Evolutionary conservation across 306 rosid species (phyloP).

Genomic region (Sesbania bispinosa): DNA sequence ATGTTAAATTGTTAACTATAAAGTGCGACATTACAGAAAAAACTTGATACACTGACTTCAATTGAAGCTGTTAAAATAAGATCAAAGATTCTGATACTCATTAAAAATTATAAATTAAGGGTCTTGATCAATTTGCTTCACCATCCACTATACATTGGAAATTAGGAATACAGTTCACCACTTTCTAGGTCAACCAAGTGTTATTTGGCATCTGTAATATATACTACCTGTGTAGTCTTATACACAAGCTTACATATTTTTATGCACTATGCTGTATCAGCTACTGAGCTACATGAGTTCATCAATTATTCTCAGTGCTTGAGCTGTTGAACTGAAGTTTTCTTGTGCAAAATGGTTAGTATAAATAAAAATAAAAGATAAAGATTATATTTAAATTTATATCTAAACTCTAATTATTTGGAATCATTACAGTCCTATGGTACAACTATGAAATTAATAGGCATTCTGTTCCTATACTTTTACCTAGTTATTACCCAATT

Average conservation of each 20-base stretch:
- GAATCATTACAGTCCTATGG: neutral
- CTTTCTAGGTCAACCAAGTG: neutral
- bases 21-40: neutral
- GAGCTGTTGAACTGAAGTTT: neutral
- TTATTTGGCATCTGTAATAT: neutral
- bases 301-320: neutral
- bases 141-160: neutral
- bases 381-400: neutral
- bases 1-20: conserved; percentile 8
- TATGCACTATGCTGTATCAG: neutral
- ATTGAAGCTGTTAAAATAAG: neutral
- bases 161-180: conserved; percentile 10
- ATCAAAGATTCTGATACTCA: neutral
- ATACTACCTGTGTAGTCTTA: neutral
- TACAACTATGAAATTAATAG: no score
- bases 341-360: neutral
- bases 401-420: neutral
- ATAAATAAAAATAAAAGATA: neutral
- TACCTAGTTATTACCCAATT: neutral
- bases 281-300: neutral
- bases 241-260: neutral
- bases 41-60: neutral
- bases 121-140: neutral
- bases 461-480: neutral
- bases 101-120: neutral